Evolutionary conservation across 129 eudicot species (phyloP).

Genomic region (Artemisia tridentata): DNA sequence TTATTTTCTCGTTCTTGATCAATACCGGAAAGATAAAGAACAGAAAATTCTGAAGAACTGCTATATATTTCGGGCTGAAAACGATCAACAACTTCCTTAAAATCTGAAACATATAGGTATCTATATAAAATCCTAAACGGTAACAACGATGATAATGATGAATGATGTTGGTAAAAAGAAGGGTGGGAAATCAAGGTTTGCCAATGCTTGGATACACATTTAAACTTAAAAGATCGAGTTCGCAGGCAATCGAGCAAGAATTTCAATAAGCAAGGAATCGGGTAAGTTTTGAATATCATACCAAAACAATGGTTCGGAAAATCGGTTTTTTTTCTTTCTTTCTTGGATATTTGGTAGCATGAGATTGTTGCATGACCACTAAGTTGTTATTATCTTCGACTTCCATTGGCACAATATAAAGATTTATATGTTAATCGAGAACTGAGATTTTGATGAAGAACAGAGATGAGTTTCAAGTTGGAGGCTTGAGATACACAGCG

Average conservation of each 20-base stretch:
- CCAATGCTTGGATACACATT: background rate
- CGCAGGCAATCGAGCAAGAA: background rate
- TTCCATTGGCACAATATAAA: no score
- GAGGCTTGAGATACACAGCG: no score
- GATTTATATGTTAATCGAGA: no score
- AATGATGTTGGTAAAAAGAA: background rate
- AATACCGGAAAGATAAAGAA: background rate
- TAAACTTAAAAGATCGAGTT: background rate
- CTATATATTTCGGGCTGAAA: background rate
- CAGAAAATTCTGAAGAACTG: background rate
- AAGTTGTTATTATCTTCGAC: no score
- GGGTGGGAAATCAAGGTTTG: background rate
- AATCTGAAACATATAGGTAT: background rate
- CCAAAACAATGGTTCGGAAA: background rate
- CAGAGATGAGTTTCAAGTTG: no score
- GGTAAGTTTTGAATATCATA: conserved; percentile 2
- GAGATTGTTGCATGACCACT: no score
- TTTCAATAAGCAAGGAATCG: background rate
- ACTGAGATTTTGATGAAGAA: no score
- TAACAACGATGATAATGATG: background rate
- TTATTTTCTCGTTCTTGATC: background rate
- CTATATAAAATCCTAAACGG: background rate
- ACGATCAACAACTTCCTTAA: background rate
- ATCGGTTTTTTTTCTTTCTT: background rate
- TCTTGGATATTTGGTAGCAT: no score